Evolutionary conservation across 2,329 filamentous ascomycete species (phyloP).

Genomic region (Mycogone perniciosa): DNA sequence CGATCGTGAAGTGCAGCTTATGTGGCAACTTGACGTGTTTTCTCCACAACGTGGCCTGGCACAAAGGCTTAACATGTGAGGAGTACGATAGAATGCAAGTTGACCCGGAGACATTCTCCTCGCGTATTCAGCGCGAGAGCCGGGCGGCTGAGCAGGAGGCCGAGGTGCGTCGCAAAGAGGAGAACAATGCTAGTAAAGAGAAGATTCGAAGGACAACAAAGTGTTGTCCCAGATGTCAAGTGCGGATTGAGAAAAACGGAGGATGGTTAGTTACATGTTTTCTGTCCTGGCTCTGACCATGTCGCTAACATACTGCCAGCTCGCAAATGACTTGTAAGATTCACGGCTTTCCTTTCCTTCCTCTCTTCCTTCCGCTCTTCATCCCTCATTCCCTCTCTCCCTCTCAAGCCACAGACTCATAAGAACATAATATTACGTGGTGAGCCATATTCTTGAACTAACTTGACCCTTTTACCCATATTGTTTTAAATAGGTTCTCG

Average conservation of each 20-base stretch:
- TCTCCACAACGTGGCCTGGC: conserved; percentile 1
- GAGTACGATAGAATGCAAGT: too few relatives aligned
- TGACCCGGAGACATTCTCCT: too few relatives aligned
- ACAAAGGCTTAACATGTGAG: conserved; percentile 2
- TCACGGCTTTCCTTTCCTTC: too few relatives aligned
- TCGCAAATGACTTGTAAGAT: neutral
- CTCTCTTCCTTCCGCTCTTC: neutral
- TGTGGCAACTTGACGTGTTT: conserved; percentile 4
- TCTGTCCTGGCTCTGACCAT: too few relatives aligned
- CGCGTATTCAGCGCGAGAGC: neutral
- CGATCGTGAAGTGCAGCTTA: conserved; percentile 2
- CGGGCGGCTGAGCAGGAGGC: neutral
- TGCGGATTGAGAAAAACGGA: conserved; percentile 4
- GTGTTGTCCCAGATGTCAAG: neutral
- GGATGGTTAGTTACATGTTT: conserved; percentile 9
- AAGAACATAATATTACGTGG: too few relatives aligned
- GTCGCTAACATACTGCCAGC: neutral
- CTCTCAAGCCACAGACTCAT: neutral
- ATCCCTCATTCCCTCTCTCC: neutral
- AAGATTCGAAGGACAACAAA: neutral
- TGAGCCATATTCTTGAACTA: neutral
- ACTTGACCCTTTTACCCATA: neutral
- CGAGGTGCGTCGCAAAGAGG: neutral
- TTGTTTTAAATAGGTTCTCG: neutral
- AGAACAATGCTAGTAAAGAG: neutral